Percentiles rank a stretch among this genome's conserved stretches.
These are phyloP conservation scores for Rhododendron kiyosumense DNA, from an alignment of 148 eudicot genomes.

Conservation along the genomic window DNA sequence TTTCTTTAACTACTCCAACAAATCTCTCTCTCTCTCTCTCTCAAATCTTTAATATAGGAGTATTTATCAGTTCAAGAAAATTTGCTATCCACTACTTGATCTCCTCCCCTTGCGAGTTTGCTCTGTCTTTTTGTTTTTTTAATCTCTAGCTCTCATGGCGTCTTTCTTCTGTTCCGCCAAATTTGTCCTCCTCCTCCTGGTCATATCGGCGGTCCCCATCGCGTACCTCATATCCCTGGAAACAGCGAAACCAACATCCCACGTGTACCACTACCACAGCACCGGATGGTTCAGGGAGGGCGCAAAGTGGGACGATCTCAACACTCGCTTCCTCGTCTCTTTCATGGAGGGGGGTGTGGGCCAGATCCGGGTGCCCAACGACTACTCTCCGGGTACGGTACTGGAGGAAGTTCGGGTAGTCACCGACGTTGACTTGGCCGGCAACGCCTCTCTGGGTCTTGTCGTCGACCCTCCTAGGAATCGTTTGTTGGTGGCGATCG, in stretches of 20 bases:
- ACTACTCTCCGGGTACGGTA: background rate
- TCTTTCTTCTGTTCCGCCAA: constrained; percentile 43
- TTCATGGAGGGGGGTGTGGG: constrained; percentile 77
- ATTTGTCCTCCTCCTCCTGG: constrained; percentile 37
- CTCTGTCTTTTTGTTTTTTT: background rate
- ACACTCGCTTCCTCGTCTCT: constrained; percentile 68
- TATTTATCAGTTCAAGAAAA: background rate
- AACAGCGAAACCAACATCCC: constrained; percentile 35
- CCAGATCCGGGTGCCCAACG: constrained; percentile 34
- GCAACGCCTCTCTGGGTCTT: constrained; percentile 62
- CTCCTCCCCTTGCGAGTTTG: background rate
- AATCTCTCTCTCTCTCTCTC: background rate
- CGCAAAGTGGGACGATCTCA: constrained; percentile 67
- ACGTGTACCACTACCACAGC: constrained; percentile 69
- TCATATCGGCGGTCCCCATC: constrained; percentile 71
- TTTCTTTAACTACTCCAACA: background rate
- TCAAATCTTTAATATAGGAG: background rate
- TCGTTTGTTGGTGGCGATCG: constrained; percentile 50
- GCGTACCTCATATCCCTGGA: constrained; percentile 59
- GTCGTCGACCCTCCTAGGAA: constrained; percentile 56
- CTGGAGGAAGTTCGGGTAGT: constrained; percentile 50
- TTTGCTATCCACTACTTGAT: background rate
- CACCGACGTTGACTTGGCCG: constrained; percentile 45
- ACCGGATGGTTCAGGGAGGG: constrained; percentile 62
- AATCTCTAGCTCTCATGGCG: constrained; percentile 18